Base-by-base conservation (phyloP, 177 flowering plant genomes). In the Telopea speciosissima region DNA sequence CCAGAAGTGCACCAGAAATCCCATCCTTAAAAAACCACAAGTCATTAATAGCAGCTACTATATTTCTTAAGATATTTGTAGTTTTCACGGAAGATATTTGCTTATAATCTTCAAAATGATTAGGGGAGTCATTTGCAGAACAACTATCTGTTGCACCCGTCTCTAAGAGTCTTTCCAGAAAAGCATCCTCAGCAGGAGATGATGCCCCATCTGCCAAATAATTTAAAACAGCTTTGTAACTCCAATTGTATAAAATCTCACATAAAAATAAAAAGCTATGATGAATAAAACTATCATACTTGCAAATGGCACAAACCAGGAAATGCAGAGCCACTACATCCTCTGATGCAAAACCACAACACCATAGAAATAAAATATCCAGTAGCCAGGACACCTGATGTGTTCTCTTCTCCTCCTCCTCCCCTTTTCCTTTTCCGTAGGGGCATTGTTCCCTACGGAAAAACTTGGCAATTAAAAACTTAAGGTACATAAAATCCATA, bases 91-190 rank as follows among this genome's bases (percentile, higher is more conserved):
- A 59, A 10, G 76, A 66, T 9, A 67, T 74, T 62, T 69, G 69
- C 12, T 68, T 62, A 72, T 78, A 79, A 56, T 76, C 92, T 67
- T 84, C 84, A 74, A 75, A 67, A 70, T 81, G 75, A 73, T 79
- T 77, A 24, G 72, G 62, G 44, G 78, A 74, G 45, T 73, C 72
- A 80, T 75, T 67, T 23, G 78, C 61, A n/a, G 88, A 89, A 79
- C 92, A 86, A 81, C 83, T 84, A 73, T 91, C 96, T 68, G 97
- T 89, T 40, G 97, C 96, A 80, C 97, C 97, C 3, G 87, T 88
- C 76, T 88, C 89, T 65, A 78, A 63, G 25, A 95, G 92, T 56
- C 97, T 91, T 67, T 82, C 77, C 56, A 89, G 80, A 76, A 90
- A 88, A 66, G 76, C 78, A 79, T 84, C 90, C 74, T 88, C 82